phyloP scores from a whole-genome alignment of 495 filamentous ascomycete genomes.

The Margaritispora aquatica region DNA sequence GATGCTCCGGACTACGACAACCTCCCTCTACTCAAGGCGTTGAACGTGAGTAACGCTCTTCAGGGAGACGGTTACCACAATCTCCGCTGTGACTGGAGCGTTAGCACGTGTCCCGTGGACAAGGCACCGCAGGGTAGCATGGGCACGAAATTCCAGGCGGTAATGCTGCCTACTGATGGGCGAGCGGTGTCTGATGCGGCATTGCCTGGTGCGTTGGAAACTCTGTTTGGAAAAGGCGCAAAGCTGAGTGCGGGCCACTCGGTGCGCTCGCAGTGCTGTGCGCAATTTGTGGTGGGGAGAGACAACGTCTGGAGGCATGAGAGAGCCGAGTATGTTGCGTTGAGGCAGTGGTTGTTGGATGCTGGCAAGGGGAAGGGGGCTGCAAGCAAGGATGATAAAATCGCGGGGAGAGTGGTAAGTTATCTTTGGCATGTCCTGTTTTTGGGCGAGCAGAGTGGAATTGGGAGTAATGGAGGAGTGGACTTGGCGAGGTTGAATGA shows the following conservation, averaged over 20 bases:
- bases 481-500: conserved; percentile 11
- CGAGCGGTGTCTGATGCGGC: conserved; percentile 24
- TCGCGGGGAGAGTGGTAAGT: conserved; percentile 68
- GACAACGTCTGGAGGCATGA: conserved; percentile 52
- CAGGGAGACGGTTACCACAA: conserved; percentile 23
- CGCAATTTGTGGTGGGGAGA: conserved; percentile 60
- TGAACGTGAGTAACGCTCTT: conserved; percentile 6
- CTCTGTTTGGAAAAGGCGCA: conserved; percentile 20
- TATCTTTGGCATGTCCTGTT: conserved; percentile 41
- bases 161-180: conserved; percentile 38
- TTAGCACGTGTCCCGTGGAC: conserved; percentile 9
- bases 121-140: conserved; percentile 12
- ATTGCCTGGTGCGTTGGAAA: conserved; percentile 47
- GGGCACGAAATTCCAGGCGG: conserved; percentile 42
- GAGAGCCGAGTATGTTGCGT: conserved; percentile 51
- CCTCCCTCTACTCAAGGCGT: conserved; percentile 1
- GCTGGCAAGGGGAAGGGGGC: conserved; percentile 33
- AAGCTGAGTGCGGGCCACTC: neutral
- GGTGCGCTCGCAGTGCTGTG: conserved; percentile 49
- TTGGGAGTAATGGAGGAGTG: neutral
- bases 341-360: conserved; percentile 62
- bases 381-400: conserved; percentile 55
- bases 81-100: conserved; percentile 39
- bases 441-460: neutral
- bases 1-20: conserved; percentile 28